Evolutionary conservation across 306 rosid genomes (phyloP).

Genomic region (Clitoria ternatea): DNA sequence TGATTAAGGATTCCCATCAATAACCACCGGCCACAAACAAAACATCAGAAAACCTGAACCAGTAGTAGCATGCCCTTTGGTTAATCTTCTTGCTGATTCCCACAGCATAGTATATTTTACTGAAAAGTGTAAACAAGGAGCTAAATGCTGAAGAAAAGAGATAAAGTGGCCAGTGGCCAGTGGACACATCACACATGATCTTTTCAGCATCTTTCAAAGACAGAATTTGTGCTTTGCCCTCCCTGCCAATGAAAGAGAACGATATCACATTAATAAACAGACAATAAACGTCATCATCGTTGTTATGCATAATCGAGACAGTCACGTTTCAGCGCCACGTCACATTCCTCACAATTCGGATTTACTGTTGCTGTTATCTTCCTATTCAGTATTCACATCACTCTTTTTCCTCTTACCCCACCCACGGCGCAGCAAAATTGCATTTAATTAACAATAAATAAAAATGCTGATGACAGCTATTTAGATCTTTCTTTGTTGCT

Average conservation of each 20-base stretch:
- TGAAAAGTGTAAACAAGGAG: neutral
- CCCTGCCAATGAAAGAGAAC: neutral
- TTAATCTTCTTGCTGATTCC: constrained; percentile 13
- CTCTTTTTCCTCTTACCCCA: neutral
- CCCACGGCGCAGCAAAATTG: neutral
- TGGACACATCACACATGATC: too few species aligned
- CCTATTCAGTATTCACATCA: neutral
- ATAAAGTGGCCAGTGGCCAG: neutral
- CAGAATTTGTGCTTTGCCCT: constrained; percentile 39
- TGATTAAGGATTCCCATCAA: neutral
- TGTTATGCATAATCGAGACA: neutral
- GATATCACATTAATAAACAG: neutral
- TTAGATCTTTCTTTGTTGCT: constrained; percentile 27
- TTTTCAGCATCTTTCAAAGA: constrained; percentile 21
- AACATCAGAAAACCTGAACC: neutral
- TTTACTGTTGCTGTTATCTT: neutral
- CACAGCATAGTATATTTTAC: neutral
- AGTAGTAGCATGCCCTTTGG: neutral
- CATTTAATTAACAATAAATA: neutral
- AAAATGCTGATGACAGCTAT: constrained; percentile 36
- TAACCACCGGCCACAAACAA: constrained; percentile 9
- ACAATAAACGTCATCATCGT: constrained; percentile 22
- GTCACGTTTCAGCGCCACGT: constrained; percentile 18
- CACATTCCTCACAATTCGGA: neutral
- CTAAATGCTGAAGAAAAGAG: neutral